phyloP scores from a whole-genome alignment of 108 stramenopile genomes.

The Schizochytrium sp. region DNA sequence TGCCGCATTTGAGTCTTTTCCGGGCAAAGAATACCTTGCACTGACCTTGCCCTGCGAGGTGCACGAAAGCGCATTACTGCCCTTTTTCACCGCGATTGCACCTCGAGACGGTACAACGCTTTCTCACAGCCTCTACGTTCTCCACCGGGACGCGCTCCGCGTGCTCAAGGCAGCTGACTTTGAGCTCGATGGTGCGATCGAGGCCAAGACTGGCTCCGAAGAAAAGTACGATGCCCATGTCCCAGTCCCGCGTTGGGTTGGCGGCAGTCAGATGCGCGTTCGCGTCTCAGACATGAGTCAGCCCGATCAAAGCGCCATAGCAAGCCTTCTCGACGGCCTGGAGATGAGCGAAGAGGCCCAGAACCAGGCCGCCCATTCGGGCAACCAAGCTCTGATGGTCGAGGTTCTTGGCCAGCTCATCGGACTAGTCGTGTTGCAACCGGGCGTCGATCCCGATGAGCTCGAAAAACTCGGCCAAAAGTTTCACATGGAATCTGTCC shows the following conservation, averaged over 20 bases:
- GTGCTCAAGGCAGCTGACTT: neutral
- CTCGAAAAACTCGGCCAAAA: neutral
- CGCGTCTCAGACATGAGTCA: neutral
- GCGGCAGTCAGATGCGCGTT: neutral
- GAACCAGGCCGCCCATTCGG: neutral
- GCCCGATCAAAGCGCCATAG: neutral
- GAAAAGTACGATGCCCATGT: neutral
- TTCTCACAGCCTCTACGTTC: constrained; percentile 36
- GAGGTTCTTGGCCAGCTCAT: neutral
- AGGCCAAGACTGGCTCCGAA: neutral
- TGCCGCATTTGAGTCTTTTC: constrained; percentile 37
- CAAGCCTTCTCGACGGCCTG: neutral
- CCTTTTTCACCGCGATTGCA: constrained; percentile 24
- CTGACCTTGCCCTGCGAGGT: constrained; percentile 33
- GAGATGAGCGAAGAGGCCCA: neutral
- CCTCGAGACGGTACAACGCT: constrained; percentile 27
- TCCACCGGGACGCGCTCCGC: constrained; percentile 31
- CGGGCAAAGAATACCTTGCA: constrained; percentile 42
- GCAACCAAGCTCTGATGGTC: neutral
- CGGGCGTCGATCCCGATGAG: neutral
- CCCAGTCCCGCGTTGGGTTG: neutral
- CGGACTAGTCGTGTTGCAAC: neutral
- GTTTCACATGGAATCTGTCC: neutral
- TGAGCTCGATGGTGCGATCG: neutral
- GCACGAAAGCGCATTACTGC: constrained; percentile 23